Evolutionary conservation across 441 rosid species (phyloP), one percentile per base, ranked within the genome.

Genomic region (Kokia cookei): DNA sequence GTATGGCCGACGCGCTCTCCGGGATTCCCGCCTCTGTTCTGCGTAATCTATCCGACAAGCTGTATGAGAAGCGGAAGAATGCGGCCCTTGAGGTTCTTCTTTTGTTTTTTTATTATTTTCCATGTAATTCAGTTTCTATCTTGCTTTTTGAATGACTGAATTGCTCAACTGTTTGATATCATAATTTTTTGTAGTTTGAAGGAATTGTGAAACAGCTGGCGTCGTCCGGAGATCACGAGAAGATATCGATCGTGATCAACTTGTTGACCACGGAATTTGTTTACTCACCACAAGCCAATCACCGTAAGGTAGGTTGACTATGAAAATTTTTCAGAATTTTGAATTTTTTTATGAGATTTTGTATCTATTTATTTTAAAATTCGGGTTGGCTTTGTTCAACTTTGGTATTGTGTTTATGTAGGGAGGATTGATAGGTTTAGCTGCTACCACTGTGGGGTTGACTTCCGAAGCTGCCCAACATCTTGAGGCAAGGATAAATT

Each of bases 401-500:
- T 14, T 68, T 10, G 40, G 14, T 48, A 4, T 42, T 62, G 19
- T 42, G 15, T 71, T 47, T 75, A 40, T 79, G 65, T 76, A 94
- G 99, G 99, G 99, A 72, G 98, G 99, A 71, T 89, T 97, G 82
- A 97, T 97, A 78, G 99, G 97, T 66, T 81, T 97, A 67, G 99
- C 99, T 76, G 99, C 99, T 74, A 97, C 91, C 3, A 97, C 99
- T 2, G 99, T 97, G 61, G 99, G 95, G 79, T 85, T 97, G 88
- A 89, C 93, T 81, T 24, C 83, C 5, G 98, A 93, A 80, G 99
- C 99, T 11, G 87, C 97, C 53, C 99, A 93, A 74, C 97, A 97
- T 85, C 98, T 97, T 15, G 98, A 95, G 96, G 99, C 92, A 77
- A 65, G 77, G 66, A 73, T 58, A 53, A 35, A 2, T 35, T 35